Percentiles rank a stretch among this genome's conserved stretches.
Evolutionary conservation across 805 yeast genomes (phyloP).

Genomic region (Candida railenensis): DNA sequence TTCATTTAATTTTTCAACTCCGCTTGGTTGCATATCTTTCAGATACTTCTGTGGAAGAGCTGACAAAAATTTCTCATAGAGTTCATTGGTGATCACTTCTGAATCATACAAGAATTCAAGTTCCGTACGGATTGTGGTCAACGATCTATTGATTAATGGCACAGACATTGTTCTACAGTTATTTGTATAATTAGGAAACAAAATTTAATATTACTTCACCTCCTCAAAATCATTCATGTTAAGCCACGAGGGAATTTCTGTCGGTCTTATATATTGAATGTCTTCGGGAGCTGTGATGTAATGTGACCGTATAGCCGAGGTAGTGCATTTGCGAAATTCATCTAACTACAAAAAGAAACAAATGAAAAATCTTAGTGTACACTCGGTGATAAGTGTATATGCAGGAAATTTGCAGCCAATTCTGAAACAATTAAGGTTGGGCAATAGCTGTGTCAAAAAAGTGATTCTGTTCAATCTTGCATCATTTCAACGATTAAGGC

Average conservation of each 20-base stretch:
- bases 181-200: not conserved
- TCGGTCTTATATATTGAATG: too few species aligned
- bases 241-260: too few species aligned
- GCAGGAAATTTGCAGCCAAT: too few species aligned
- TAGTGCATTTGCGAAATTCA: not conserved
- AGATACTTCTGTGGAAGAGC: slow-evolving; percentile 59
- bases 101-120: slow-evolving; percentile 77
- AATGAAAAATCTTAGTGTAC: too few species aligned
- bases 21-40: slow-evolving; percentile 51
- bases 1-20: slow-evolving; percentile 27
- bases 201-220: too few species aligned
- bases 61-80: slow-evolving; percentile 48
- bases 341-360: not conserved
- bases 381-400: too few species aligned
- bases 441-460: too few species aligned
- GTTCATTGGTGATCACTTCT: slow-evolving; percentile 60
- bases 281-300: too few species aligned
- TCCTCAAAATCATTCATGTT: too few species aligned
- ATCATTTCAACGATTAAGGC: too few species aligned
- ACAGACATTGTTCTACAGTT: slow-evolving; percentile 33
- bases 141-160: slow-evolving; percentile 73
- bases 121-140: slow-evolving; percentile 73
- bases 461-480: too few species aligned
- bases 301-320: not conserved
- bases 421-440: too few species aligned